Evolutionary conservation across 2,329 filamentous ascomycete genomes (phyloP).

Genomic region (Penicillium aurantiogriseum): DNA sequence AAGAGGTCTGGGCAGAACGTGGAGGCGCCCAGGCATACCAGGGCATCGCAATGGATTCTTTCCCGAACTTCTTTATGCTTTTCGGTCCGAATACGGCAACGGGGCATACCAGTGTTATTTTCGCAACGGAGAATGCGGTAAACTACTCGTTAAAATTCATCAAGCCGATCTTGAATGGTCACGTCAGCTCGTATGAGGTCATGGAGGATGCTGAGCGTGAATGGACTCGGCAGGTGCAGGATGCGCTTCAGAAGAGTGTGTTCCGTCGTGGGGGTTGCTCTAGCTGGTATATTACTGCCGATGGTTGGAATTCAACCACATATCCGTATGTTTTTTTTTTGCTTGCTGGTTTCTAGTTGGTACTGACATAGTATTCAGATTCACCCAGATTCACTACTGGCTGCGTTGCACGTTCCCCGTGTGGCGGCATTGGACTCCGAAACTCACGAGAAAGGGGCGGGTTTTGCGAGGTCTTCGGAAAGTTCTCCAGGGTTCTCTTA

Average conservation of each 20-base stretch:
- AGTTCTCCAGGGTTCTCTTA: slow-evolving; percentile 19
- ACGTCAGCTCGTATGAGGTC: slow-evolving; percentile 48
- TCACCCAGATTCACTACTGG: slow-evolving; percentile 53
- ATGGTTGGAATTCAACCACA: slow-evolving; percentile 51
- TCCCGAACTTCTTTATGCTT: slow-evolving; percentile 65
- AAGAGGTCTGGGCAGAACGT: slow-evolving; percentile 57
- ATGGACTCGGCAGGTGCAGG: slow-evolving; percentile 51
- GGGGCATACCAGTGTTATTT: slow-evolving; percentile 60
- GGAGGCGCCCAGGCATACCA: slow-evolving; percentile 64
- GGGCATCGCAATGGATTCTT: slow-evolving; percentile 56
- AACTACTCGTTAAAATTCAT: slow-evolving; percentile 61
- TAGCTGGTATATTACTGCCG: slow-evolving; percentile 51
- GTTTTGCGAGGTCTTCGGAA: slow-evolving; percentile 28
- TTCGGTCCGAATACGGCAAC: slow-evolving; percentile 64
- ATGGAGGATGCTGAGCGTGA: slow-evolving; percentile 49
- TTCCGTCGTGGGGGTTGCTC: slow-evolving; percentile 49
- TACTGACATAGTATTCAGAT: slow-evolving; percentile 34
- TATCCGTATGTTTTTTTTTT: slow-evolving; percentile 42
- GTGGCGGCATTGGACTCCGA: slow-evolving; percentile 55
- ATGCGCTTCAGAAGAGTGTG: slow-evolving; percentile 46
- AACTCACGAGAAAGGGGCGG: slow-evolving; percentile 51
- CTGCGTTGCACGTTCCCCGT: slow-evolving; percentile 53
- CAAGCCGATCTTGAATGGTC: slow-evolving; percentile 51
- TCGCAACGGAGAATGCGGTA: slow-evolving; percentile 61
- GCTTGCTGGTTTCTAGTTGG: background rate